Base-by-base conservation (phyloP, 768 basidiomycete species). In the Pholiota conissans region DNA sequence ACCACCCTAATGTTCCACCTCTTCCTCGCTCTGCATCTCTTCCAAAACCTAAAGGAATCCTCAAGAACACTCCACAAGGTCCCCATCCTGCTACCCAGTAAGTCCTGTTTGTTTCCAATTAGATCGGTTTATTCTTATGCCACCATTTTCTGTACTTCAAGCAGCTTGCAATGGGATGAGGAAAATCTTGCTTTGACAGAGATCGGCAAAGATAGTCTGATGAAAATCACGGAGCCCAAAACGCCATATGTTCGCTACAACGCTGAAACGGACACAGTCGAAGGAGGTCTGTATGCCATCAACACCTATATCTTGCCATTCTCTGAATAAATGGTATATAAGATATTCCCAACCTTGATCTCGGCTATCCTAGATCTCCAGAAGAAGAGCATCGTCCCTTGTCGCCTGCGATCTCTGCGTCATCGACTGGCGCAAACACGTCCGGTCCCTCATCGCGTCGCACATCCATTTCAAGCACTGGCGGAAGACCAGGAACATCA, bases 181-280 rank as follows among this genome's bases (percentile, higher is more conserved):
- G 91, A 86, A 70, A 98, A 97, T 69, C 80, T 98, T 32, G 91
- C 92, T 24, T 72, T 91, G 66, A 97, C 95, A 0, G 95, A 98
- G 73, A 87, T 93, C 63, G 86, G 90, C 79, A 96, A 96, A 73
- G 94, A 96, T 67, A 95, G 92, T 61, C 77, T 94, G 68, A 98
- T 97, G 95, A 98, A 97, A 84, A 98, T 98, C 67, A 94, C 92
- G 2, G 95, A 98, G 67, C 95, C 95, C 52, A 98, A 98, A 82
- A 98, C 95, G 9, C 95, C 95, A 1, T 98, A 91, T 73, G 95
- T 98, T 53, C 80, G 93, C 63, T 95, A 94, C 72, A 90, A 94
- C 65, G 82, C 91, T 2, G 87, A 90, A 69, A 87, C 88, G n/a
- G 92, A 94, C 70, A 82, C 83, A 53, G 74, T 93, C 40, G 92